Percentiles rank a stretch among this genome's conserved stretches.
These are phyloP conservation scores for Trichoderma aggressivum DNA, from an alignment of 2,329 filamentous ascomycete genomes.

Conservation along the genomic window DNA sequence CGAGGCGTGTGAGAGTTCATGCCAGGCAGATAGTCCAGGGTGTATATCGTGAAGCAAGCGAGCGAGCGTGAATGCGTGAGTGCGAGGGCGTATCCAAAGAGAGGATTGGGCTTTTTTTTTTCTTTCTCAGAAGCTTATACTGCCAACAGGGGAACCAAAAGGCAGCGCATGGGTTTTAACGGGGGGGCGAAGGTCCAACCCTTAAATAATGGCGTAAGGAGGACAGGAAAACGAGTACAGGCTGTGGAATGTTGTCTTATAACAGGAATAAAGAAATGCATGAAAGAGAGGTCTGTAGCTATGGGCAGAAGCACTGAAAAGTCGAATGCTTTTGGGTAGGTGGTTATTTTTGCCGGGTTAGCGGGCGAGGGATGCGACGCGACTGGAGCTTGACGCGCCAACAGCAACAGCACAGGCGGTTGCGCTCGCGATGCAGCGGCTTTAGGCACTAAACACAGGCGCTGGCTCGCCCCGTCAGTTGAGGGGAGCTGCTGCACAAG, in stretches of 20 bases:
- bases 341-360: not conserved
- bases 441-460: not conserved
- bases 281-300: not conserved
- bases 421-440: conserved; percentile 13
- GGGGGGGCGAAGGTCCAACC: not conserved
- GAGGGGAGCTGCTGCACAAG: not conserved
- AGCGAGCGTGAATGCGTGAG: not conserved
- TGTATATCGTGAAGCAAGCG: not conserved
- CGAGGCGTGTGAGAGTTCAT: conserved; percentile 41
- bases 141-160: not conserved
- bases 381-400: conserved; percentile 15
- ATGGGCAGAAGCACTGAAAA: not conserved
- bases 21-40: not conserved
- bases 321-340: not conserved
- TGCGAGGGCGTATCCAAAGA: conserved; percentile 1
- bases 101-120: not conserved
- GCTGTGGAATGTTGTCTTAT: not conserved
- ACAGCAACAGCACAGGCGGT: not conserved
- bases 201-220: not conserved
- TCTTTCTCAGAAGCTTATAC: conserved; percentile 1
- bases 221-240: not conserved
- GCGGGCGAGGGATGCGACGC: conserved; percentile 11
- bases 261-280: not conserved
- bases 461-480: not conserved
- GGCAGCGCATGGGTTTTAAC: not conserved